These are phyloP conservation scores for Magnaporthiopsis incrustans DNA, from an alignment of 2,329 filamentous ascomycete species.

Conservation along the genomic window DNA sequence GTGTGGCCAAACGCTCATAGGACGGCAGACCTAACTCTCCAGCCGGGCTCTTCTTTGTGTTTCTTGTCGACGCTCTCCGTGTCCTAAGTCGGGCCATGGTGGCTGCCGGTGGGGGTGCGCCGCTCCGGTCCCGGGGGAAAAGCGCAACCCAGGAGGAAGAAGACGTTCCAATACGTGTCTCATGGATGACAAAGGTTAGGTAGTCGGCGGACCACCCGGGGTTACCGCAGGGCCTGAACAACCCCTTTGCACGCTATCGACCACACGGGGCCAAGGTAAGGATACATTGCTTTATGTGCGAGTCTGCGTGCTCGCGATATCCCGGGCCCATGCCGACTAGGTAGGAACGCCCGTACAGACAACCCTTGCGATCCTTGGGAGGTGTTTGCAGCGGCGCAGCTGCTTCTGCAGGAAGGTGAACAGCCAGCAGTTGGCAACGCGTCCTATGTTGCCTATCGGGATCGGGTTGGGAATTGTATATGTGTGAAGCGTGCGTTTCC, in stretches of 20 bases:
- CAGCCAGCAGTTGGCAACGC: constrained; percentile 29
- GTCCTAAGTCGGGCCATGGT: constrained; percentile 39
- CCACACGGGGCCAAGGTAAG: too few species aligned
- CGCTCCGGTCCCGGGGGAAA: constrained; percentile 21
- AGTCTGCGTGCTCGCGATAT: too few species aligned
- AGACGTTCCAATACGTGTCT: constrained; percentile 21
- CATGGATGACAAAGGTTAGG: too few species aligned
- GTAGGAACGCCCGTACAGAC: too few species aligned
- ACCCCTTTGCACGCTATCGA: too few species aligned
- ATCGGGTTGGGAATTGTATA: constrained; percentile 34
- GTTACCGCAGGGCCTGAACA: too few species aligned
- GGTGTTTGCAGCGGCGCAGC: constrained; percentile 25
- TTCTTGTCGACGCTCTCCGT: constrained; percentile 14
- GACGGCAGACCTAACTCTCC: constrained; percentile 17
- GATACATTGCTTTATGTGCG: too few species aligned
- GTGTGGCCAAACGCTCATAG: constrained; percentile 42
- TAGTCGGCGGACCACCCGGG: too few species aligned
- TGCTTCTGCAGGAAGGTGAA: constrained; percentile 32
- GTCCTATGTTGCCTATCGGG: constrained; percentile 40
- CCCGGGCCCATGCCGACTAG: too few species aligned
- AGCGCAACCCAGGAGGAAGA: constrained; percentile 36
- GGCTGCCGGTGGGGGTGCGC: constrained; percentile 42
- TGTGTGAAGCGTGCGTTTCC: constrained; percentile 31
- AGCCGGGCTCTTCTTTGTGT: constrained; percentile 23
- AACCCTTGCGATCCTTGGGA: too few species aligned